Base-by-base conservation (phyloP, 768 basidiomycete genomes). In the Calocybe indica region DNA sequence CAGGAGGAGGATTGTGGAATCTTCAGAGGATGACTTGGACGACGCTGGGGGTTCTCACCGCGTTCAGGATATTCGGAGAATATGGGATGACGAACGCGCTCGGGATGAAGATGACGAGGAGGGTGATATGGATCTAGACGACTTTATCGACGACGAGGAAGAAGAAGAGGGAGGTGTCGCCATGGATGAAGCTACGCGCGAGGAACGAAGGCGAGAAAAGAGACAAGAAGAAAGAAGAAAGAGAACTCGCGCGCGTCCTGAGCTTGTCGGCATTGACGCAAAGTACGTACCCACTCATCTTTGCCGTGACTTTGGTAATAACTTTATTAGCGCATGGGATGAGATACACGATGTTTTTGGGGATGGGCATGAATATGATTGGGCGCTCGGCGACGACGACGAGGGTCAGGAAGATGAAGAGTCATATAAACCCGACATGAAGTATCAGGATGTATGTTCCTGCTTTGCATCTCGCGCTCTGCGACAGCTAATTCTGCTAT, bases 271-370 rank as follows among this genome's bases (percentile, higher is more conserved):
- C 47, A 91, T 90, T 55, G 90, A 90, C 58, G 85, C 86, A 37
- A 84, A 76, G 92, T 90, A 62, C 67, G 88, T 76, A 12, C 48
- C 37, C 40, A 12, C 30, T 49, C 39, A 42, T 13, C 37, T 37
- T n/a, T 34, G 28, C 34, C 39, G 44, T 46, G 29, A 12, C 45
- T 39, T 31, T 50, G 47, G 50, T 58, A 54, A 48, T 32, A n/a
- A 38, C 5, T 48, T 52, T 52, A 2, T 22, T 54, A 95, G 92
- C 58, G 86, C 92, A 28, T 96, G 92, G 92, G 86, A 89, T 40
- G 96, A 97, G 67, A 88, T 98, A 28, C 85, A 88, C 52, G 94
- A 92, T 49, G 91, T 98, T 1, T 99, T 99, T 54, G 96, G 96
- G 32, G 89, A 94, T 53, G 96, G 96, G 6, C 84, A 87, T 57